Percentiles rank a stretch among this genome's conserved stretches.
These are phyloP conservation scores for Xylaria scruposa DNA, from an alignment of 495 filamentous ascomycete species.

Conservation along the genomic window DNA sequence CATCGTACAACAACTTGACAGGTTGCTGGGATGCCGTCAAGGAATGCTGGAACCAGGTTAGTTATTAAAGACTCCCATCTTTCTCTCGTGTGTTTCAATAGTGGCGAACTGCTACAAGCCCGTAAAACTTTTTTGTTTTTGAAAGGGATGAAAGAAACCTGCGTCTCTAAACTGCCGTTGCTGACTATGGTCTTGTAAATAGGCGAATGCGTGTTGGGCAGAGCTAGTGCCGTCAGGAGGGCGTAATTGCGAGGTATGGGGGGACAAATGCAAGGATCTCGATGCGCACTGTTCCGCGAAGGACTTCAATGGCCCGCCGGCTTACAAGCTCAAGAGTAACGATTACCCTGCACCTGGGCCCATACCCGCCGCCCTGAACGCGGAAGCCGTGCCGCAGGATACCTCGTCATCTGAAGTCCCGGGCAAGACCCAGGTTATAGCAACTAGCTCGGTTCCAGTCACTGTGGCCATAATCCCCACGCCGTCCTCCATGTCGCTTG, in stretches of 20 bases:
- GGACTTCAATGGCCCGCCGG: constrained; percentile 57
- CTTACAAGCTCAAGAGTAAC: constrained; percentile 42
- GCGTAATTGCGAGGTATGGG: constrained; percentile 58
- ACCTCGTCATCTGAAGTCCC: constrained; percentile 4
- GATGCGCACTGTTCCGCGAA: constrained; percentile 49
- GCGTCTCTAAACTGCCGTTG: not conserved
- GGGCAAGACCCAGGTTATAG: constrained; percentile 7
- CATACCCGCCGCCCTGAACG: constrained; percentile 22
- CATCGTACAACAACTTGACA: constrained; percentile 48
- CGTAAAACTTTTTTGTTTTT: not conserved
- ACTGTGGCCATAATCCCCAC: constrained; percentile 18
- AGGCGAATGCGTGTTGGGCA: constrained; percentile 53
- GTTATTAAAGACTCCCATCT: not conserved
- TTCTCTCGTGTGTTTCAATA: too few relatives aligned
- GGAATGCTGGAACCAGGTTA: constrained; percentile 59
- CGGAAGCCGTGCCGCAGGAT: not conserved
- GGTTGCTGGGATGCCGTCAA: constrained; percentile 56
- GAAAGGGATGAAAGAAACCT: not conserved
- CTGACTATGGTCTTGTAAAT: not conserved
- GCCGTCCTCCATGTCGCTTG: not conserved
- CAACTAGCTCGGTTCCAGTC: constrained; percentile 12
- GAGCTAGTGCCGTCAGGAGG: constrained; percentile 56
- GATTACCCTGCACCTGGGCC: constrained; percentile 21
- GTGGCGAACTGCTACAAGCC: not conserved
- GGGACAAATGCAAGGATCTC: constrained; percentile 56